Evolutionary conservation across 108 stramenopile genomes (phyloP), one percentile per base, ranked within the genome.

Genomic region (Nitzschia sp.): DNA sequence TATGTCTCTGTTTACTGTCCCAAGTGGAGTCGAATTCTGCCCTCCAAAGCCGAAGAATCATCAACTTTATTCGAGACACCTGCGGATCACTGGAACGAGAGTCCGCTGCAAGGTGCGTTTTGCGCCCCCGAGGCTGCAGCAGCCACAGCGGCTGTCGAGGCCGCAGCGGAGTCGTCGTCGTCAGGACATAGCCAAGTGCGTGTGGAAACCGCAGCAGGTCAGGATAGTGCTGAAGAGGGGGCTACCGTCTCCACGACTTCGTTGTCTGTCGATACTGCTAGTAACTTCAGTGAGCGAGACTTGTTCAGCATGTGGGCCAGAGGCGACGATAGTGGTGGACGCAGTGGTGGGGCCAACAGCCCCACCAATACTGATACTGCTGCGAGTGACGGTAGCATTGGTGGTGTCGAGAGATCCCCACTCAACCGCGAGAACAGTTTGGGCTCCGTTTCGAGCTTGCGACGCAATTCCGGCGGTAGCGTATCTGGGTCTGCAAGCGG

Each of bases 261-360:
- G 9, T 41, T 41, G 38, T 41, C 38, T 6, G 38, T 57, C 6
- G 71, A 63, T 32, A 72, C 60, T 21, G 15, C 41, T 1, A 46
- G 30, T 41, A 64, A 64, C 30, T 57, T 73, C 38, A 77, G 26
- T 34, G 86, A 85, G 33, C 75, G 74, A 34, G 78, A 92, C 57
- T 53, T 79, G 35, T 92, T 92, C 65, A 70, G 75, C 28, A 69
- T 68, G 61, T 78, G 72, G 77, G 87, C 91, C 23, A 77, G 80
- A 30, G 82, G 72, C 26, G 86, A 69, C 3, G 63, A 63, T 31
- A 59, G 45, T 63, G 28, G 6, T 33, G 29, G 11, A 23, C 45
- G 61, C 16, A 47, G 35, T 33, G 8, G 38, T 6, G 38, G 13
- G 9, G 9, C 9, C 13, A 13, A 6, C 38, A 41, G 38, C 38